Conservation (phyloP, 768 basidiomycete species). For the Boletus subcaerulescens region DNA sequence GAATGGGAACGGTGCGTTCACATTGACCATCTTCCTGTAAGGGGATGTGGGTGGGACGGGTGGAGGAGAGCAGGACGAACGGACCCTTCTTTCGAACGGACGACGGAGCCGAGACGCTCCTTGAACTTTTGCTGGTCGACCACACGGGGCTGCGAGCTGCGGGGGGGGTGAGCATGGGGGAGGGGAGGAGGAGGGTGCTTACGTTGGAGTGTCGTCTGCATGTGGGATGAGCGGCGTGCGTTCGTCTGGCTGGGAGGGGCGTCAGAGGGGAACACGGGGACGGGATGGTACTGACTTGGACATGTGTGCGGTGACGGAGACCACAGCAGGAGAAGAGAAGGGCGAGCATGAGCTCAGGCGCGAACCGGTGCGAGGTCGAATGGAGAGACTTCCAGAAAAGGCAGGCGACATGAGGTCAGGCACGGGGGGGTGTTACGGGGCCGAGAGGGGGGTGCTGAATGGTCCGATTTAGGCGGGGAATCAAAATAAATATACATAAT, state of each 20-base stretch:
- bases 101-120: conserved; percentile 51
- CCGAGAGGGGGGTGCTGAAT: conserved; percentile 13
- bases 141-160: conserved; percentile 30
- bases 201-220: conserved; percentile 25
- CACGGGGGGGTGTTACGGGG: conserved; percentile 24
- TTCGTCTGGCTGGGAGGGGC: conserved; percentile 15
- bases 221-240: conserved; percentile 30
- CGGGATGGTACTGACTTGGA: background rate
- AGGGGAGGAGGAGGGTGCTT: conserved; percentile 3
- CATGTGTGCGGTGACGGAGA: conserved; percentile 19
- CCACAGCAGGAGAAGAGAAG: conserved; percentile 30
- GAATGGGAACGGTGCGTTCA: conserved; percentile 59
- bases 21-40: conserved; percentile 68
- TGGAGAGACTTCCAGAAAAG: conserved; percentile 4
- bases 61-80: conserved; percentile 16
- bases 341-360: conserved; percentile 23
- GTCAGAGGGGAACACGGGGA: background rate
- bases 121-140: conserved; percentile 50
- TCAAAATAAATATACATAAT: conserved; percentile 5
- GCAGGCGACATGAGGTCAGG: conserved; percentile 25
- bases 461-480: conserved; percentile 29
- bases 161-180: background rate
- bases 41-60: background rate
- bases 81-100: conserved; percentile 61
- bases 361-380: background rate